These are phyloP conservation scores for Colletotrichum godetiae DNA, from an alignment of 2,329 filamentous ascomycete species.

Conservation along the genomic window DNA sequence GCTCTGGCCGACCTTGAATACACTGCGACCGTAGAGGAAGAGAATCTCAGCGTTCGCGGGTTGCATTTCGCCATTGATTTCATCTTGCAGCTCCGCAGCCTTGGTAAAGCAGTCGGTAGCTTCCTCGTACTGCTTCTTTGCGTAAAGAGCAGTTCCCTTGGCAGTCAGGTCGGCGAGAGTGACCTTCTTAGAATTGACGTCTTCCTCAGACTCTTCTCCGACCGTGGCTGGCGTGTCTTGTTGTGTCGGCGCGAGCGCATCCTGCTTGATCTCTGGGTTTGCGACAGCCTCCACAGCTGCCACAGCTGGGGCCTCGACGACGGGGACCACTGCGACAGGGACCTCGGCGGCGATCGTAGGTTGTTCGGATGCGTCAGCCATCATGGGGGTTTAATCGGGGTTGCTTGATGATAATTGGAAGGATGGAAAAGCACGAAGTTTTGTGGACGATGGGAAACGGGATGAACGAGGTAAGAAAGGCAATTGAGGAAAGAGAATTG, in stretches of 20 bases:
- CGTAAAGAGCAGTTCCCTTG: conserved; percentile 86
- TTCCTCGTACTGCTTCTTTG: conserved; percentile 86
- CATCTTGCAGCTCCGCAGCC: conserved; percentile 89
- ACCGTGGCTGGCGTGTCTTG: conserved; percentile 24
- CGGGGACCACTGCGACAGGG: conserved; percentile 29
- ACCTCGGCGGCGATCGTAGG: conserved; percentile 38
- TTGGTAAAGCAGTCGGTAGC: conserved; percentile 90
- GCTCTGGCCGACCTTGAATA: conserved; percentile 93
- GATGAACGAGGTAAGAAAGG: conserved; percentile 3
- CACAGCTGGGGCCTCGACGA: conserved; percentile 24
- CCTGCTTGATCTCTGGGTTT: conserved; percentile 32
- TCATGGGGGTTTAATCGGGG: conserved; percentile 19
- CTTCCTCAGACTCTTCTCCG: conserved; percentile 50
- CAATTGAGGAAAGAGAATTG: conserved; percentile 7
- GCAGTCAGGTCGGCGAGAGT: conserved; percentile 82
- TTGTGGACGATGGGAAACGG: neutral
- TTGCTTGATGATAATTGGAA: neutral
- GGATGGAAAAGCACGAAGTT: neutral
- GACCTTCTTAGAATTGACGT: conserved; percentile 65
- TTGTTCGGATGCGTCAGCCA: conserved; percentile 46
- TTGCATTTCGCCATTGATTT: conserved; percentile 91
- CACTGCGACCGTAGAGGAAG: conserved; percentile 91
- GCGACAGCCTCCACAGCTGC: conserved; percentile 38
- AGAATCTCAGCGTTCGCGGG: conserved; percentile 93
- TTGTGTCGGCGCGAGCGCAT: conserved; percentile 28